Percentiles rank a stretch among this genome's conserved stretches.
Conservation (phyloP, 345 rosid genomes). For the Noccaea bulbosa region DNA sequence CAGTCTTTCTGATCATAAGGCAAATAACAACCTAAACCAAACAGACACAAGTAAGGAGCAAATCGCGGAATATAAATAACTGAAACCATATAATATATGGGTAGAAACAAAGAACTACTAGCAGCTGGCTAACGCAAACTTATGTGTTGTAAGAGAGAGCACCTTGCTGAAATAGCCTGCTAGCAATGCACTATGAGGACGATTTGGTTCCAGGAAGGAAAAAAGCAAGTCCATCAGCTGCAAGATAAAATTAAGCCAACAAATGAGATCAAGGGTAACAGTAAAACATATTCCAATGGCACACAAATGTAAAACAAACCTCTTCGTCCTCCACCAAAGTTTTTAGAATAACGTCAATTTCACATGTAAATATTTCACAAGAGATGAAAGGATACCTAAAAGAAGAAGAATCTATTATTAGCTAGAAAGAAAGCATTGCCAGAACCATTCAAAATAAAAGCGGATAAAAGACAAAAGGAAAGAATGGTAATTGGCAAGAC, state of each 20-base stretch:
- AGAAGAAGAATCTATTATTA: conserved; percentile 28
- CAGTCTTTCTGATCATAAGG: conserved; percentile 92
- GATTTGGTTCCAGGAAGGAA: conserved; percentile 88
- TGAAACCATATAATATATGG: conserved; percentile 4
- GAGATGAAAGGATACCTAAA: conserved; percentile 93
- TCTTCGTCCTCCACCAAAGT: conserved; percentile 94
- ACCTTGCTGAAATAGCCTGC: conserved; percentile 99
- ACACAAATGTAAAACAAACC: conserved; percentile 47
- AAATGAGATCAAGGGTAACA: conserved; percentile 23
- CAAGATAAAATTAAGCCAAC: conserved; percentile 38
- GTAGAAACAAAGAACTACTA: background rate
- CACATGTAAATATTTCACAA: conserved; percentile 96
- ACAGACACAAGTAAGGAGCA: conserved; percentile 31
- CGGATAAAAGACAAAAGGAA: no score
- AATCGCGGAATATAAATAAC: conserved; percentile 7
- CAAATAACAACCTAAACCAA: conserved; percentile 83
- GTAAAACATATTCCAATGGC: background rate
- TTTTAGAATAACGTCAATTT: conserved; percentile 94
- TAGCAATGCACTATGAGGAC: conserved; percentile 80
- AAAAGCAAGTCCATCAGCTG: conserved; percentile 95
- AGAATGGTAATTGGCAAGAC: background rate
- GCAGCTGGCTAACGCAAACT: conserved; percentile 6
- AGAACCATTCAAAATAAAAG: no score
- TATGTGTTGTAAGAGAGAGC: conserved; percentile 17
- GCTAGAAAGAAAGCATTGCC: conserved; percentile 1